These are phyloP conservation scores for Lumnitzera racemosa DNA, from an alignment of 345 rosid genomes.

Conservation along the genomic window DNA sequence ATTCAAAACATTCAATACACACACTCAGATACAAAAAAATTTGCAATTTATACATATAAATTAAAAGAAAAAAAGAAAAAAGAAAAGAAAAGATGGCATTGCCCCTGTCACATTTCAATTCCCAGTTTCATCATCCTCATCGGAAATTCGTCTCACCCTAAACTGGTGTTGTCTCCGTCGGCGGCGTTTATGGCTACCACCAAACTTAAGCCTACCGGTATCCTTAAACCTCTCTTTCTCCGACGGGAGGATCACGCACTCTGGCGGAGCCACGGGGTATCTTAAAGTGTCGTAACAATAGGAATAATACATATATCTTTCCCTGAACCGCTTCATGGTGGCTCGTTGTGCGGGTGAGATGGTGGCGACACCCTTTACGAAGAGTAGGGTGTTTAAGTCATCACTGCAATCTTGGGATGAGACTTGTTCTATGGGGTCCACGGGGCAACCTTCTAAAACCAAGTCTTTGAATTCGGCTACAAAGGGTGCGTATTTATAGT, in stretches of 20 bases:
- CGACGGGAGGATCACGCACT: conserved; percentile 49
- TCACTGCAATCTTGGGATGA: conserved; percentile 24
- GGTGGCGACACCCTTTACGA: conserved; percentile 24
- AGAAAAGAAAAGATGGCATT: too few species aligned
- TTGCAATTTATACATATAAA: too few species aligned
- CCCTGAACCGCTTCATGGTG: conserved; percentile 64
- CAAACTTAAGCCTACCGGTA: conserved; percentile 70
- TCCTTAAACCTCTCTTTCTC: conserved; percentile 50
- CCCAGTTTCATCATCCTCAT: not conserved
- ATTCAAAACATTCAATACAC: too few species aligned
- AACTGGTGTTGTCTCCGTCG: not conserved
- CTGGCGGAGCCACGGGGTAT: conserved; percentile 52
- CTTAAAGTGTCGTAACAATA: conserved; percentile 70
- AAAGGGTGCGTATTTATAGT: conserved; percentile 78
- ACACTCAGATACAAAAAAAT: too few species aligned
- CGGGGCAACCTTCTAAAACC: conserved; percentile 60
- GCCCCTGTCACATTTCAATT: too few species aligned
- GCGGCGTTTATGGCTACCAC: conserved; percentile 25
- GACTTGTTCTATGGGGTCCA: conserved; percentile 50
- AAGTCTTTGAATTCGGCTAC: conserved; percentile 63
- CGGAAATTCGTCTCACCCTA: not conserved
- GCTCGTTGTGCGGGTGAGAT: conserved; percentile 29
- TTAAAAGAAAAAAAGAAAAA: too few species aligned
- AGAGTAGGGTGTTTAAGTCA: conserved; percentile 19
- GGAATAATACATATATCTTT: conserved; percentile 74